Conservation (phyloP, 2,329 filamentous ascomycete genomes). For the Aspergillus bombycis region DNA sequence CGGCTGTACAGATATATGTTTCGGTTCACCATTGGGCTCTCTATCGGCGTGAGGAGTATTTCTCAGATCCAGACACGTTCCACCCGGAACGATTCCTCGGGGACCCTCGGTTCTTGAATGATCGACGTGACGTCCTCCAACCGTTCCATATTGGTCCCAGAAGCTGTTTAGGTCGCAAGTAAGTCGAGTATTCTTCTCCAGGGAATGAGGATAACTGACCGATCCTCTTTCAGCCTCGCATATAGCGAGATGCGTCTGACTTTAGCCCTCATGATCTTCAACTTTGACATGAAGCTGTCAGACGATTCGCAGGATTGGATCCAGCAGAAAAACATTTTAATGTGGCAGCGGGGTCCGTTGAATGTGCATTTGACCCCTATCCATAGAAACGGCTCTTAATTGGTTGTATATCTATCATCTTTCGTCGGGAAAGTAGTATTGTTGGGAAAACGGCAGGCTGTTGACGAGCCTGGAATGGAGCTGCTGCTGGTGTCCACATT, state of each 20-base stretch:
- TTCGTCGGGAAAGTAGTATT: too few relatives aligned
- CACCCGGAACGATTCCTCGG: conserved; percentile 48
- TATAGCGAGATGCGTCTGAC: conserved; percentile 57
- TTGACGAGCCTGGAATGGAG: too few relatives aligned
- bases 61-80: conserved; percentile 50
- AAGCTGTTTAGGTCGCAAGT: conserved; percentile 57
- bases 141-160: conserved; percentile 55
- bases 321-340: conserved; percentile 41
- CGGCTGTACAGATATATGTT: conserved; percentile 42
- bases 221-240: conserved; percentile 43
- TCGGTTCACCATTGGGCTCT: conserved; percentile 50
- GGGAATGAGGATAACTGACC: neutral
- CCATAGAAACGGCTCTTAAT: neutral
- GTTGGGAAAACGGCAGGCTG: too few relatives aligned
- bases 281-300: conserved; percentile 52
- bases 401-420: too few relatives aligned
- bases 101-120: conserved; percentile 40
- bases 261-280: conserved; percentile 52
- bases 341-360: conserved; percentile 48
- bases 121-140: conserved; percentile 51
- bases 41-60: conserved; percentile 50
- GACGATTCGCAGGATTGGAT: conserved; percentile 46
- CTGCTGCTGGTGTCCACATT: too few relatives aligned
- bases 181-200: conserved; percentile 23
- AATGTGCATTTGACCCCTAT: conserved; percentile 41